phyloP scores from a whole-genome alignment of 2,329 filamentous ascomycete genomes.

The Pseudogymnoascus verrucosus region DNA sequence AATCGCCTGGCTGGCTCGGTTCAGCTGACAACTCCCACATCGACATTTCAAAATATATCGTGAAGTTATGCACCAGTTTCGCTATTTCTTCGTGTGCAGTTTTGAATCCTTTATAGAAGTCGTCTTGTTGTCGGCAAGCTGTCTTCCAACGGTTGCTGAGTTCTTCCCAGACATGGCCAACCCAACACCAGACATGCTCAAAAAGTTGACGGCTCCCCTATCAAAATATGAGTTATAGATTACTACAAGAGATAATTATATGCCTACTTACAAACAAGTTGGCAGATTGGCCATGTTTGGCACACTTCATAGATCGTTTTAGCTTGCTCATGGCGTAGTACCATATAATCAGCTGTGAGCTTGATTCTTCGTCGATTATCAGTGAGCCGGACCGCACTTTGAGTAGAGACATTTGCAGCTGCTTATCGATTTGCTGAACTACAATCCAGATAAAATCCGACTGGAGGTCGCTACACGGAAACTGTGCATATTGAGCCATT shows the following conservation, averaged over 20 bases:
- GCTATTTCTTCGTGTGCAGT: neutral
- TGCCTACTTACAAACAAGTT: neutral
- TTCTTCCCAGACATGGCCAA: neutral
- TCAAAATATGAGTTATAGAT: neutral
- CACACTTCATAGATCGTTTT: neutral
- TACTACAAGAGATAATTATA: neutral
- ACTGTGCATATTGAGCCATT: neutral
- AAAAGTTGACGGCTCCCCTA: neutral
- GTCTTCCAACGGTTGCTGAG: neutral
- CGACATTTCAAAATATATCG: neutral
- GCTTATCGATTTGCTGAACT: neutral
- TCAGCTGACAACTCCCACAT: neutral
- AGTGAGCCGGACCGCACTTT: neutral
- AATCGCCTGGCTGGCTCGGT: neutral
- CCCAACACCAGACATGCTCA: neutral
- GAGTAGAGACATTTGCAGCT: neutral
- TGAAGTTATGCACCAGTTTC: neutral
- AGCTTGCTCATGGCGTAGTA: neutral
- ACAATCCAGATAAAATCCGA: neutral
- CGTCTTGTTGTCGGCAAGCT: neutral
- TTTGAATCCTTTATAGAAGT: neutral
- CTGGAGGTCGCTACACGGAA: neutral
- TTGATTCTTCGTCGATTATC: neutral
- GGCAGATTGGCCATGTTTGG: neutral
- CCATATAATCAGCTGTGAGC: neutral